Evolutionary conservation across 257 asterid species (phyloP), one percentile per base, ranked within the genome.

Genomic region (Leptodermis oblonga): DNA sequence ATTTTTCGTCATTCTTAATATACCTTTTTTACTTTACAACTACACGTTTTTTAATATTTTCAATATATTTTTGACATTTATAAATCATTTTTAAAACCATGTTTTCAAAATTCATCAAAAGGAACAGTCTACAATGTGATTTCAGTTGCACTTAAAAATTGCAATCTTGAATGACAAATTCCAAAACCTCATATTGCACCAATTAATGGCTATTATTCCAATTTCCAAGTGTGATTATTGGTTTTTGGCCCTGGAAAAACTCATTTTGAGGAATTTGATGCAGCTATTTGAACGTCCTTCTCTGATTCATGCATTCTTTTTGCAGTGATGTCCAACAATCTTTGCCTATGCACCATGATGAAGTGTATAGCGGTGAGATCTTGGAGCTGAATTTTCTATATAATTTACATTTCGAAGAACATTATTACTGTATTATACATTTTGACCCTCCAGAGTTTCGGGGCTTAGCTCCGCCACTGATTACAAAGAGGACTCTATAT

Each of bases 281-380:
- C n/a, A 30, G 9, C 9, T 33, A 28, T n/a, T 42, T 49, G 5
- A 70, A n/a, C 37, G 43, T 67, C 36, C 5, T 46, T 64, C 22
- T n/a, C 25, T 7, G 14, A 18, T 15, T 30, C 49, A 25, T 55
- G 25, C 26, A 13, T 63, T 41, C 52, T n/a, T 18, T 42, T 65
- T 68, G 71, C 80, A 83, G 87, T 78, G 80, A 81, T 79, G 31
- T 83, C 87, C 58, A 76, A 76, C 70, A 45, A 73, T 45, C 75
- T 73, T 61, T 80, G 80, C 49, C 70, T 80, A 15, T 80, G 74
- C 72, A 83, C 87, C 70, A 80, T 83, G 83, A 80, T 83, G 85
- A 78, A 79, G 76, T 83, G 85, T 74, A 80, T 83, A 46, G 83
- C 85, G 85, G 87, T 83, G 73, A 83, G 82, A 59, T 55, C 49